Evolutionary conservation across 169 alveolate species (phyloP), one percentile per base, ranked within the genome.

Genomic region (Eimeria sp.): DNA sequence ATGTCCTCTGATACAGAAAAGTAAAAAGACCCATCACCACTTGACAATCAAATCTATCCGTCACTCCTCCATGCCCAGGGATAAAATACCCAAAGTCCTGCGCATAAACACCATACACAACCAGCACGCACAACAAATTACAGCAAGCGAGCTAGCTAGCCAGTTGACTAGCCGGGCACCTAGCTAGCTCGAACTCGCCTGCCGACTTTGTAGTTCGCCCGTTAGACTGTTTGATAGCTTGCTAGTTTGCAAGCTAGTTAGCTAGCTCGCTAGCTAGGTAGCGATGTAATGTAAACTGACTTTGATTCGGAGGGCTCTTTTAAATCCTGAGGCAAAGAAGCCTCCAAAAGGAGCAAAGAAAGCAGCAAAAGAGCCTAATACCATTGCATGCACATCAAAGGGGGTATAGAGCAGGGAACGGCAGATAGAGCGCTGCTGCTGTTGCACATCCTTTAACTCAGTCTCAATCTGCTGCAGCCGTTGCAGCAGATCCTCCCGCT

Each of bases 11-110:
- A 67, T 96, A 96, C n/a, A 96, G 63, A 63, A 75, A 95, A 2
- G 97, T 95, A 72, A 95, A 95, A 58, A 96, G 86, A 34, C 97
- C 97, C 95, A 93, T 96, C 70, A 96, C 88, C 7, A 96, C 70
- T 97, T 99, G 99, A 89, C 99, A 99, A 98, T 99, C 99, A 98
- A 99, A 99, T 87, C 99, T 98, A 95, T 99, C 99, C 34, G 99
- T 99, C 49, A 99, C 96, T 18, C 99, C 99, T 1, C 99, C 99
- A 97, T 99, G 99, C 20, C 99, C 99, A 51, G 99, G 99, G 57
- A 99, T 99, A 34, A 99, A 94, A 67, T 99, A 98, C 13, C 99
- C 99, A 96, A 99, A 99, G 97, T 99, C 99, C 98, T 78, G 89
- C 30, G 2, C 40, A 34, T 34, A 34, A 34, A 34, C 40, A 34